Base-by-base conservation (phyloP, 768 basidiomycete genomes). In the Tubosaeta sp. region DNA sequence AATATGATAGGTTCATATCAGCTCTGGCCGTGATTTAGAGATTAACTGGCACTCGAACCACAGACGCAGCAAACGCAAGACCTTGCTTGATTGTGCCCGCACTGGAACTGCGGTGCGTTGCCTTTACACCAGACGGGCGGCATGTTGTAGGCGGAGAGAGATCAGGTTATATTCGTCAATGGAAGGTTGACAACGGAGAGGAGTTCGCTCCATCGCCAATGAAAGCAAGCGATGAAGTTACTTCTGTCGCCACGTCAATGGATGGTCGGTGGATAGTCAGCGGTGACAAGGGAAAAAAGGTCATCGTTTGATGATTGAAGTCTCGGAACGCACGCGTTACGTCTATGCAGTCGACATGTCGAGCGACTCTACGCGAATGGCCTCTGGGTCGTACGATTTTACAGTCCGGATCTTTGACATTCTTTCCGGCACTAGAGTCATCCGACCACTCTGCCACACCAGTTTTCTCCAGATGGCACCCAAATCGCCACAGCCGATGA, bases 211-310 rank as follows among this genome's bases (percentile, higher is more conserved):
- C 18, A 7, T 27, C 13, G 29, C 6, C 16, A 6, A 43, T 42
- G 41, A 43, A 4, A 16, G 19, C 27, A 14, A 22, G 8, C 3
- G 35, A 35, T 9, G 21, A 18, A 5, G 43, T 44, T 34, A n/a
- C 29, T n/a, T 19, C 18, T 36, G 12, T n/a, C 19, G 34, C 13
- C 11, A 42, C 11, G 18, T 50, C 49, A 12, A 21, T 21, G 27
- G 49, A 50, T 22, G 42, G 49, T 14, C 11, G 12, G 29, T 50
- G 49, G 49, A 44, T 50, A 21, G 49, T 50, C 12, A 36, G 30
- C 19, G 49, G 49, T 13, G 25, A 29, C 19, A 4, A 5, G 2
- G 34, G 16, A 11, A 21, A 22, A 25, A 29, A 38, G 22, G 42
- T 31, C 21, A 29, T 44, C 29, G 42, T 44, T 27, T 50, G 42